These are phyloP conservation scores for Tricholoma bakamatsutake DNA, from an alignment of 768 basidiomycete genomes.

Conservation along the genomic window DNA sequence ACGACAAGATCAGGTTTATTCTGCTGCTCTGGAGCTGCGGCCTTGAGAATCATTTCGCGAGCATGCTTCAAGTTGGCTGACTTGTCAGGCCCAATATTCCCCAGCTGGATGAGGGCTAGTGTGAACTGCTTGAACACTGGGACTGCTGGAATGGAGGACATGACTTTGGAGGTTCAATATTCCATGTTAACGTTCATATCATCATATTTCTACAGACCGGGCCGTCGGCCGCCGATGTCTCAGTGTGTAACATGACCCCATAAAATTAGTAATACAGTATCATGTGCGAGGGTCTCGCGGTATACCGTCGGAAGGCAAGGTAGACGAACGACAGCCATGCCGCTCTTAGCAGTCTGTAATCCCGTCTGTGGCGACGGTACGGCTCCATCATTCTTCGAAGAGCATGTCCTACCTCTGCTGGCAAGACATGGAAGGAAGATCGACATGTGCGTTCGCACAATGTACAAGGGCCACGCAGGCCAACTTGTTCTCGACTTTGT, in stretches of 20 bases:
- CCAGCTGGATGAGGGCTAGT: slow-evolving; percentile 87
- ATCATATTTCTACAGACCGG: no score
- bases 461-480: slow-evolving; percentile 50
- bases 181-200: background rate
- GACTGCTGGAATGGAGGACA: slow-evolving; percentile 5
- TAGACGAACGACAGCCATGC: no score
- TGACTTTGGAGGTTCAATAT: background rate
- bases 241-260: no score
- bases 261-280: no score
- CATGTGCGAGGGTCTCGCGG: no score
- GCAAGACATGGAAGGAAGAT: slow-evolving; percentile 29
- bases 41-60: slow-evolving; percentile 69
- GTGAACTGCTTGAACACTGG: slow-evolving; percentile 63
- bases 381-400: slow-evolving; percentile 49
- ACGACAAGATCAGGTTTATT: slow-evolving; percentile 75
- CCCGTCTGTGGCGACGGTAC: slow-evolving; percentile 62
- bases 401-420: slow-evolving; percentile 63
- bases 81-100: slow-evolving; percentile 68
- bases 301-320: no score
- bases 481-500: slow-evolving; percentile 36
- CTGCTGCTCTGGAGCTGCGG: slow-evolving; percentile 36
- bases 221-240: no score
- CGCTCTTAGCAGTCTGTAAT: slow-evolving; percentile 66
- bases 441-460: slow-evolving; percentile 42
- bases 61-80: slow-evolving; percentile 78